These are phyloP conservation scores for Corymbia maculata DNA, from an alignment of 345 rosid genomes.

Conservation along the genomic window DNA sequence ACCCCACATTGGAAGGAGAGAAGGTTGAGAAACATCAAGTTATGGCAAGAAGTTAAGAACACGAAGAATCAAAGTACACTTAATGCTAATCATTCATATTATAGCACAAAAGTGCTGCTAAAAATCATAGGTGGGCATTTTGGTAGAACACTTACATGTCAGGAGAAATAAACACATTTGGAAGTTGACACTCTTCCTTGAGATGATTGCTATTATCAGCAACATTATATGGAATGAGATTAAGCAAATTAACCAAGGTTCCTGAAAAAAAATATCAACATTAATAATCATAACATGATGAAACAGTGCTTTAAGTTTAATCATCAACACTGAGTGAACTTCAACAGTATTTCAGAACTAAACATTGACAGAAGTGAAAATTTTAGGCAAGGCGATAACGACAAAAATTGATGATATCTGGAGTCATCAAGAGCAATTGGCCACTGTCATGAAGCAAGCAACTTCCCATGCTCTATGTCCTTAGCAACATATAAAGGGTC, in stretches of 20 bases:
- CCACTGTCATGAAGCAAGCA: neutral
- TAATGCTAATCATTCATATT: neutral
- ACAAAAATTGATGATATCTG: neutral
- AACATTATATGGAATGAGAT: conserved; percentile 52
- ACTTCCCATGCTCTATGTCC: neutral
- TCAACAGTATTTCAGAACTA: neutral
- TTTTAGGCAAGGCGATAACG: neutral
- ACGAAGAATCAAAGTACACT: neutral
- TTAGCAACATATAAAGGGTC: neutral
- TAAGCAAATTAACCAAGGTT: conserved; percentile 71
- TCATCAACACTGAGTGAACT: neutral
- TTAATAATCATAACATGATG: neutral
- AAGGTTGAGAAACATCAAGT: neutral
- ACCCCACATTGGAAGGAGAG: neutral
- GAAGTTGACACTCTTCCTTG: conserved; percentile 67
- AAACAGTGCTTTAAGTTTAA: neutral
- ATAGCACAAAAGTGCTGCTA: neutral
- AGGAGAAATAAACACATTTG: conserved; percentile 79
- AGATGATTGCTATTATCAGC: conserved; percentile 35
- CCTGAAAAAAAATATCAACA: conserved; percentile 26
- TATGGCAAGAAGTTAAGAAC: neutral
- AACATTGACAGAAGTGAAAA: neutral
- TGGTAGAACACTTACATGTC: conserved; percentile 42
- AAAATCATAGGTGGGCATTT: neutral
- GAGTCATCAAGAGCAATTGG: neutral